Percentiles rank a stretch among this genome's conserved stretches.
phyloP scores from a whole-genome alignment of 129 eudicot species.

The Scalesia atractyloides region DNA sequence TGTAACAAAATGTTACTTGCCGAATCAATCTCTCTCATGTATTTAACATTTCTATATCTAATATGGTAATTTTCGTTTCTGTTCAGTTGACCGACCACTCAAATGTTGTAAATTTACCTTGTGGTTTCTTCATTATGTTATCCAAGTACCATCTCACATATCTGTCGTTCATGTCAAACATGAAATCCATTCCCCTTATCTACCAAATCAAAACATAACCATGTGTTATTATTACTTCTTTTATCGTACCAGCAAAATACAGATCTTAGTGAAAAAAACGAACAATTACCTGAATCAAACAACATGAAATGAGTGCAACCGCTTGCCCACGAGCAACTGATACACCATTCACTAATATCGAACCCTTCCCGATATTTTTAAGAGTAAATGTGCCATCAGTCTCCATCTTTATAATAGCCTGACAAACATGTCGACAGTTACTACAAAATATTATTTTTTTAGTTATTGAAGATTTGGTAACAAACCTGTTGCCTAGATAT shows the following conservation, averaged over 20 bases:
- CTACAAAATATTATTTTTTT: neutral
- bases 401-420: slow-evolving; percentile 87
- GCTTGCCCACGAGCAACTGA: slow-evolving; percentile 50
- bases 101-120: slow-evolving; percentile 11
- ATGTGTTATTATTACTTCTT: slow-evolving; percentile 26
- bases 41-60: neutral
- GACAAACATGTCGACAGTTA: slow-evolving; percentile 13
- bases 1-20: slow-evolving; percentile 2
- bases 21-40: neutral
- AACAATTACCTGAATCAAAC: slow-evolving; percentile 78
- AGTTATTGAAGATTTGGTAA: neutral
- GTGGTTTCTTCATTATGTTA: slow-evolving; percentile 7
- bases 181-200: slow-evolving; percentile 77
- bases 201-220: slow-evolving; percentile 35
- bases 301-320: slow-evolving; percentile 50
- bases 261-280: neutral
- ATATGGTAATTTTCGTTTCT: neutral
- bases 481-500: slow-evolving; percentile 82
- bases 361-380: slow-evolving; percentile 67
- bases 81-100: slow-evolving; percentile 9
- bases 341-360: slow-evolving; percentile 58
- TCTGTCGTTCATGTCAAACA: slow-evolving; percentile 69
- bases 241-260: neutral
- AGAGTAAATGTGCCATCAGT: slow-evolving; percentile 69
- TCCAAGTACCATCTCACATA: slow-evolving; percentile 44